Percentiles rank a stretch among this genome's conserved stretches.
phyloP scores from a whole-genome alignment of 2,329 filamentous ascomycete species.

The Penicillium verrucosum region DNA sequence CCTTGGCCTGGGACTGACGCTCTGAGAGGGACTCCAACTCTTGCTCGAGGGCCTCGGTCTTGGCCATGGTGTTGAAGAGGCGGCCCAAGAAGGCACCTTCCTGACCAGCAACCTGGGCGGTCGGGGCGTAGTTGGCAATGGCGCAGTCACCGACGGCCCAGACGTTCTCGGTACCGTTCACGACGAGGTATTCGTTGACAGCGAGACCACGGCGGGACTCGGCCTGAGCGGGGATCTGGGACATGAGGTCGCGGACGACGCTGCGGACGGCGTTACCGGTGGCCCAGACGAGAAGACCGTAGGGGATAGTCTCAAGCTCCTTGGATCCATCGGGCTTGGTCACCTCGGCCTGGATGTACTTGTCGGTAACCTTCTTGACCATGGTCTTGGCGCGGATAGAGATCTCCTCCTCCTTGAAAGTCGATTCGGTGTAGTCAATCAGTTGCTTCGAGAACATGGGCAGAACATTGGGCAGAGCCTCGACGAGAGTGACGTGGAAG shows the following conservation, averaged over 20 bases:
- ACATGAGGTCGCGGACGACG: conserved; percentile 86
- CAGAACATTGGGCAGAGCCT: conserved; percentile 89
- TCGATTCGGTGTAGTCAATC: conserved; percentile 98
- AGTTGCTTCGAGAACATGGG: conserved; percentile 99
- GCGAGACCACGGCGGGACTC: conserved; percentile 90
- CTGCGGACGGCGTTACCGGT: conserved; percentile 93
- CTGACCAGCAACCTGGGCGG: conserved; percentile 92
- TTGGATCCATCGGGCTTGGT: conserved; percentile 81
- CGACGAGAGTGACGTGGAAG: conserved; percentile 96
- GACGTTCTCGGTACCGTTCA: conserved; percentile 93
- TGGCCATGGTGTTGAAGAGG: conserved; percentile 98
- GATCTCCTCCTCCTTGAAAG: conserved; percentile 98
- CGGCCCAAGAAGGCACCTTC: conserved; percentile 93
- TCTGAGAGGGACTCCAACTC: conserved; percentile 68
- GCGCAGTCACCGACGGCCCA: conserved; percentile 98
- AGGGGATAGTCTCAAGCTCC: conserved; percentile 76
- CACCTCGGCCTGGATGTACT: conserved; percentile 85
- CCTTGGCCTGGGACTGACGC: conserved; percentile 64
- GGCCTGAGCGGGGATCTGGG: conserved; percentile 88
- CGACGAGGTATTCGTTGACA: conserved; percentile 98
- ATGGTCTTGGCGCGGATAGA: conserved; percentile 97
- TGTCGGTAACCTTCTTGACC: conserved; percentile 95
- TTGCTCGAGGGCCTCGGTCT: conserved; percentile 76
- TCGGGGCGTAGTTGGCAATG: conserved; percentile 94
- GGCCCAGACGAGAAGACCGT: conserved; percentile 95